phyloP scores from a whole-genome alignment of 805 yeast species.

The Komagataella ulmi region DNA sequence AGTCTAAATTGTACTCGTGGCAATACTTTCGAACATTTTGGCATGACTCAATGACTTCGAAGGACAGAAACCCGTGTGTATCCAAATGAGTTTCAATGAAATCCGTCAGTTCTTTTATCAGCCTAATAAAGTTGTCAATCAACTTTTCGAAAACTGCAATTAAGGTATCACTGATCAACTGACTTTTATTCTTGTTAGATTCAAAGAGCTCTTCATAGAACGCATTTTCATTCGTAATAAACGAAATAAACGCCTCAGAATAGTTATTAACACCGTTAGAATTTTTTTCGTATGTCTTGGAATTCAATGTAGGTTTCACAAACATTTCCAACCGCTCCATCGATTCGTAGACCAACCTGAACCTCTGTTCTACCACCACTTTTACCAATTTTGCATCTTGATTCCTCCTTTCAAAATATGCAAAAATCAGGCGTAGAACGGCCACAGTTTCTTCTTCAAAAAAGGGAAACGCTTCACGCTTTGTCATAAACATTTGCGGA shows the following conservation, averaged over 20 bases:
- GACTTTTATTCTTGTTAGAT: slow-evolving; percentile 16
- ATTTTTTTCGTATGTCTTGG: slow-evolving; percentile 42
- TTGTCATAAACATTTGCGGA: slow-evolving; percentile 25
- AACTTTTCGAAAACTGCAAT: slow-evolving; percentile 18
- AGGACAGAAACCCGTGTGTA: slow-evolving; percentile 37
- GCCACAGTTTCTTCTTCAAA: slow-evolving; percentile 18
- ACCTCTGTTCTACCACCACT: slow-evolving; percentile 26
- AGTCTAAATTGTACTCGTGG: slow-evolving; percentile 6
- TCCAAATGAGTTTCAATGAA: slow-evolving; percentile 27
- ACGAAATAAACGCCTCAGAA: slow-evolving; percentile 35
- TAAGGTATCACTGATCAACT: slow-evolving; percentile 17
- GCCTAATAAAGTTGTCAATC: slow-evolving; percentile 21
- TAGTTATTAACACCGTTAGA: slow-evolving; percentile 43
- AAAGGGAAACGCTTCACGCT: slow-evolving; percentile 27
- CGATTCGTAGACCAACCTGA: slow-evolving; percentile 24
- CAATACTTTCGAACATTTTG: slow-evolving; percentile 6
- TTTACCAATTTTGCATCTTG: slow-evolving; percentile 15
- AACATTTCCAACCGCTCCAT: slow-evolving; percentile 32
- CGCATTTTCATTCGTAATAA: slow-evolving; percentile 35
- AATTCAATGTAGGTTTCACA: slow-evolving; percentile 24
- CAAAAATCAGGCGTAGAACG: slow-evolving; percentile 27
- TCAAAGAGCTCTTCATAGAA: slow-evolving; percentile 29
- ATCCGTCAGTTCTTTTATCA: slow-evolving; percentile 23
- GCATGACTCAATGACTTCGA: slow-evolving; percentile 29
- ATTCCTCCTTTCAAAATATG: slow-evolving; percentile 25